Percentiles rank a stretch among this genome's conserved stretches.
Conservation (phyloP, 306 rosid species). For the Rubus idaeus region DNA sequence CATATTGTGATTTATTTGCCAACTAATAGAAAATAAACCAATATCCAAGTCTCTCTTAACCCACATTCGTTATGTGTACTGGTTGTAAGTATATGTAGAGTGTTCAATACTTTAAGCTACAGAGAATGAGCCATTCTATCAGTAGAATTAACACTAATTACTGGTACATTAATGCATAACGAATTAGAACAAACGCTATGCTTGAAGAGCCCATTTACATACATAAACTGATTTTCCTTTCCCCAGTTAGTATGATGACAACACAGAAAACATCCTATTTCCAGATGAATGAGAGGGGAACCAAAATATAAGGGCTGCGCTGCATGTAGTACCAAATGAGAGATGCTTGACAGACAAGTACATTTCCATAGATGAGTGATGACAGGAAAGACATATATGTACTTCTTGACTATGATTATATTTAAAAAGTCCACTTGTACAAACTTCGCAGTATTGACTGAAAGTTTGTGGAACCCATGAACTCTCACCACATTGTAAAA, state of each 20-base stretch:
- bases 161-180: slow-evolving; percentile 5
- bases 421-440: neutral
- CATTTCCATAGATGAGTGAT: neutral
- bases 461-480: neutral
- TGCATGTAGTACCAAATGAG: neutral
- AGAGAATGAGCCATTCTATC: neutral
- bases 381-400: neutral
- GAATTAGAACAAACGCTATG: neutral
- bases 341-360: neutral
- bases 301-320: neutral
- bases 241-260: neutral
- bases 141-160: neutral
- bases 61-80: neutral
- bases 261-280: neutral
- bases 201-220: neutral
- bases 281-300: neutral
- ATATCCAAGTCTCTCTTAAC: neutral
- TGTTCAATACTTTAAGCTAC: neutral
- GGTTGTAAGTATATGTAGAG: neutral
- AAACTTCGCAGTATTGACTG: neutral
- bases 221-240: neutral
- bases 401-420: neutral
- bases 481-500: neutral
- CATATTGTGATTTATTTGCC: neutral
- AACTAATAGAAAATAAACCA: neutral